Percentiles rank a stretch among this genome's conserved stretches.
These are phyloP conservation scores for Centrapalus pauciflorus DNA, from an alignment of 129 eudicot genomes.

Conservation along the genomic window DNA sequence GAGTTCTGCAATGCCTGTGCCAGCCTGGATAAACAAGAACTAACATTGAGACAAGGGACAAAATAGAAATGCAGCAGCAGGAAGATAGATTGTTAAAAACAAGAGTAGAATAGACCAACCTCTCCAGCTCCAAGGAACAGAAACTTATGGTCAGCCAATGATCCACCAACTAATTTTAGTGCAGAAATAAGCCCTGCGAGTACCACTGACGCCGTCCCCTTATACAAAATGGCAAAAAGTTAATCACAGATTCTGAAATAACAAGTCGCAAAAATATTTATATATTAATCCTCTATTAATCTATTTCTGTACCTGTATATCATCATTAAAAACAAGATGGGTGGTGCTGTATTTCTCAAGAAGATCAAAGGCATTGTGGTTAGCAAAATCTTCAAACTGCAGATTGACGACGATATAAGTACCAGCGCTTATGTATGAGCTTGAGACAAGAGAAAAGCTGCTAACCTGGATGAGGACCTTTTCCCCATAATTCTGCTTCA, in stretches of 20 bases:
- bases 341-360: constrained; percentile 86
- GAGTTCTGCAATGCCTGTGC: constrained; percentile 98
- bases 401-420: constrained; percentile 8
- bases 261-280: not conserved
- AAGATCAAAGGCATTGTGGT: constrained; percentile 96
- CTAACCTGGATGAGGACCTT: constrained; percentile 92
- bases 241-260: not conserved
- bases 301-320: constrained; percentile 70
- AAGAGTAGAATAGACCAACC: constrained; percentile 33
- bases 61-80: not conserved
- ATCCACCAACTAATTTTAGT: constrained; percentile 74
- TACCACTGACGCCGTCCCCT: constrained; percentile 99
- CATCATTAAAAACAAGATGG: constrained; percentile 98
- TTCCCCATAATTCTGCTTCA: constrained; percentile 92
- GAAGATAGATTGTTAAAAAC: not conserved
- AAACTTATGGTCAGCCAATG: constrained; percentile 78
- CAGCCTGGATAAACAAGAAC: constrained; percentile 66
- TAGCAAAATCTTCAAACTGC: constrained; percentile 97
- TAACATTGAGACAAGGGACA: not conserved
- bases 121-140: constrained; percentile 98
- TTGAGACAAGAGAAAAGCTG: not conserved
- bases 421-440: not conserved
- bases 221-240: constrained; percentile 10
- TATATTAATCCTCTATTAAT: not conserved
- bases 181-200: constrained; percentile 92